Conservation (phyloP, 2,329 filamentous ascomycete genomes). For the Incumbomyces lentus region DNA sequence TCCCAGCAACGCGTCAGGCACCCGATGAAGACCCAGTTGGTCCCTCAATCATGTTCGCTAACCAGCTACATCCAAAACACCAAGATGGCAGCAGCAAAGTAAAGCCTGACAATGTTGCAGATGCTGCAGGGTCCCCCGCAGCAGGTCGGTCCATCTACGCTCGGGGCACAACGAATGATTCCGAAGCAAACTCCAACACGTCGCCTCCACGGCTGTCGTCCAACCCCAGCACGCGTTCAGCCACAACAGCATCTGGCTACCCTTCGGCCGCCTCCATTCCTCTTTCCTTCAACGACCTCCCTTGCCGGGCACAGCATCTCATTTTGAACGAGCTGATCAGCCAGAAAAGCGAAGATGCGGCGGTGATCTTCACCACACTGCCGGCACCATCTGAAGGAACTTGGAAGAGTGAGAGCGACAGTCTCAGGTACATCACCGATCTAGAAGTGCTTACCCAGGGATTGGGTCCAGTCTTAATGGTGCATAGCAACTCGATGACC, state of each 20-base stretch:
- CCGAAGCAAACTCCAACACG: too few species aligned
- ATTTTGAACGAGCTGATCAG: constrained; percentile 78
- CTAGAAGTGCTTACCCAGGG: constrained; percentile 68
- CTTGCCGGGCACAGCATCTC: constrained; percentile 72
- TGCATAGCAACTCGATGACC: constrained; percentile 83
- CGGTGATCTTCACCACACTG: constrained; percentile 72
- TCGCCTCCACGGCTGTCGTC: background rate
- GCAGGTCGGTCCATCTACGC: constrained; percentile 33
- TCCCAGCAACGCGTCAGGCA: constrained; percentile 59
- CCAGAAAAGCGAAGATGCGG: constrained; percentile 56
- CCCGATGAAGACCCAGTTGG: constrained; percentile 50
- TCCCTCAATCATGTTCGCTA: constrained; percentile 66
- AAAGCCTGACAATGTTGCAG: constrained; percentile 10
- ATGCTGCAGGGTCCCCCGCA: constrained; percentile 1
- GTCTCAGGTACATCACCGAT: constrained; percentile 64
- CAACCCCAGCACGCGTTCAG: background rate
- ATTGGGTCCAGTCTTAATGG: constrained; percentile 64
- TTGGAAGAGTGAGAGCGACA: constrained; percentile 57
- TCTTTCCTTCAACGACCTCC: constrained; percentile 76
- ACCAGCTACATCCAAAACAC: constrained; percentile 31
- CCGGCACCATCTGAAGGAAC: constrained; percentile 73
- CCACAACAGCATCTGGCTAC: constrained; percentile 33
- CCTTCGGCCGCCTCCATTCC: constrained; percentile 54
- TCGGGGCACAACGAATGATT: constrained; percentile 6
- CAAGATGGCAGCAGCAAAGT: constrained; percentile 8